These are phyloP conservation scores for Heterobasidion occidentale DNA, from an alignment of 1,284 basidiomycete genomes.

Conservation along the genomic window DNA sequence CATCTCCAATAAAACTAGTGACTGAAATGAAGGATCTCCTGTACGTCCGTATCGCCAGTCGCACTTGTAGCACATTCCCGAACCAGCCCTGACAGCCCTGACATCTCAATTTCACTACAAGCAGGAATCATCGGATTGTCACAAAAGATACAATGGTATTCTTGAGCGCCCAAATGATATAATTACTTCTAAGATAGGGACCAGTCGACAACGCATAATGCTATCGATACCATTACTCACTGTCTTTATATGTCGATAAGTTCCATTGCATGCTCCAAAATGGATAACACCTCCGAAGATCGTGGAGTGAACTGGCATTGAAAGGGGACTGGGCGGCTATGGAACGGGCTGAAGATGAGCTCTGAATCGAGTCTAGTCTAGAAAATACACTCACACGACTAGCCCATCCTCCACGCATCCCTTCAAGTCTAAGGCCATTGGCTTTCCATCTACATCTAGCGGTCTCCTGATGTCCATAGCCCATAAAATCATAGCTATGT, in stretches of 20 bases:
- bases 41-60: no score
- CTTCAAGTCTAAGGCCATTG: background rate
- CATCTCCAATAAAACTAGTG: no score
- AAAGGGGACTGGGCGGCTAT: background rate
- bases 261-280: conserved; percentile 1
- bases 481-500: conserved; percentile 5
- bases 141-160: no score
- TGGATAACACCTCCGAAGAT: background rate
- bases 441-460: background rate
- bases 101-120: no score
- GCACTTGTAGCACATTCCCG: no score
- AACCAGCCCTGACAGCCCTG: no score
- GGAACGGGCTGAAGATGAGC: background rate
- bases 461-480: conserved; percentile 1
- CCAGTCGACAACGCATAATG: no score
- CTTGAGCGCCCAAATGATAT: no score
- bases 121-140: no score
- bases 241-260: background rate
- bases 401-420: conserved; percentile 3
- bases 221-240: no score
- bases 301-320: background rate
- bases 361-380: background rate
- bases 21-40: no score
- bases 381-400: conserved; percentile 1
- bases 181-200: no score